Evolutionary conservation across 2,329 filamentous ascomycete genomes (phyloP).

Genomic region (Zalaria obscura): DNA sequence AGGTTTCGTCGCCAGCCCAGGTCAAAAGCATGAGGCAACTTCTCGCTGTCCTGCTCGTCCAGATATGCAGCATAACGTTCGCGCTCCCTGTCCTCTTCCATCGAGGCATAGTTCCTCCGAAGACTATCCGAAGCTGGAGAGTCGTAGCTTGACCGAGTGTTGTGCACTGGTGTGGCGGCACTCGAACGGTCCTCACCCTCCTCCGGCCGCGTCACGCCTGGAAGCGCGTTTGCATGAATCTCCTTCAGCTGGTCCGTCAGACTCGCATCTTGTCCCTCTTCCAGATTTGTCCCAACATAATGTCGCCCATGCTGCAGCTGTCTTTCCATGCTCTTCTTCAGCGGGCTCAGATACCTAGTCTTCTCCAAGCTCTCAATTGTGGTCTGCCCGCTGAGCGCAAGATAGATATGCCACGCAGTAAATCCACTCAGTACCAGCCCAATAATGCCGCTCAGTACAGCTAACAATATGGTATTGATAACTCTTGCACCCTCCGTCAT

Average conservation of each 20-base stretch:
- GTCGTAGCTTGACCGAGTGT: conserved; percentile 16
- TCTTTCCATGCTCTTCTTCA: conserved; percentile 56
- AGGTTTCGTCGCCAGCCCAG: conserved; percentile 73
- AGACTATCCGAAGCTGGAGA: conserved; percentile 31
- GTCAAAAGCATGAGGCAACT: conserved; percentile 86
- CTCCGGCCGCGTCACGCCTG: conserved; percentile 65
- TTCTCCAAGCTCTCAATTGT: conserved; percentile 96
- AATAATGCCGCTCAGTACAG: conserved; percentile 80
- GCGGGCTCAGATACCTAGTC: conserved; percentile 76
- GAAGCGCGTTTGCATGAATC: conserved; percentile 64
- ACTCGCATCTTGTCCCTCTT: conserved; percentile 8
- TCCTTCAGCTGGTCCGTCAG: conserved; percentile 62
- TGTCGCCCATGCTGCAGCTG: conserved; percentile 30
- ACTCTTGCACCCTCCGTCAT: conserved; percentile 64
- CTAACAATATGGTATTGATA: conserved; percentile 79
- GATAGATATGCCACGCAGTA: conserved; percentile 78
- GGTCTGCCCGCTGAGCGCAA: conserved; percentile 68
- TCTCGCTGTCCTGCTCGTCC: conserved; percentile 76
- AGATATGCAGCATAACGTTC: conserved; percentile 68
- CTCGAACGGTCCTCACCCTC: conserved; percentile 42
- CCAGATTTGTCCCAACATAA: conserved; percentile 2
- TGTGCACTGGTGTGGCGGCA: conserved; percentile 11
- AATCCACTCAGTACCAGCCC: conserved; percentile 80
- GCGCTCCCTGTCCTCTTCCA: conserved; percentile 50
- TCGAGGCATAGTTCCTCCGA: conserved; percentile 33